Conservation (phyloP, 768 basidiomycete genomes). For the Favolaschia claudopus region DNA sequence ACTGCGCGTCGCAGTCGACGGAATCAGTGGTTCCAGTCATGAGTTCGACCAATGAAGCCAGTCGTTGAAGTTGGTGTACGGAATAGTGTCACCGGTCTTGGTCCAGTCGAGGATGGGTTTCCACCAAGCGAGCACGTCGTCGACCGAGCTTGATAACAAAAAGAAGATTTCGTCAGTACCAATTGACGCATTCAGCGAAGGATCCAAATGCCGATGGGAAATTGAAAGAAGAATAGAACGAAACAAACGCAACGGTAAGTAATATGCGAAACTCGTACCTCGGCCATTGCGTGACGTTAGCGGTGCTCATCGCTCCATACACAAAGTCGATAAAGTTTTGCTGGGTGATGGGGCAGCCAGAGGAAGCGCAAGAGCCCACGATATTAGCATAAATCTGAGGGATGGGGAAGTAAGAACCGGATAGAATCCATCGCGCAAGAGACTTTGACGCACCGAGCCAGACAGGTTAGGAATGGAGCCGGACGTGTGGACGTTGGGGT, state of each 20-base stretch:
- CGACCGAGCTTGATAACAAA: neutral
- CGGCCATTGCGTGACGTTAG: constrained; percentile 14
- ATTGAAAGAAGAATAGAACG: too few species aligned
- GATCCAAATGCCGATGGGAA: too few species aligned
- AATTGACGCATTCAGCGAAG: too few species aligned
- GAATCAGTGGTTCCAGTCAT: too few species aligned
- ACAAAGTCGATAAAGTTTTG: constrained; percentile 33
- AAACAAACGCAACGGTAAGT: too few species aligned
- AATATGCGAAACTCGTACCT: too few species aligned
- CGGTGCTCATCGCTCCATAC: constrained; percentile 23
- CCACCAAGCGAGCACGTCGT: constrained; percentile 14
- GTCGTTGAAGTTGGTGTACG: constrained; percentile 27
- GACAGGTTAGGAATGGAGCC: constrained; percentile 7
- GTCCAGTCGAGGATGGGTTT: constrained; percentile 16
- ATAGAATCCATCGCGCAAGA: neutral
- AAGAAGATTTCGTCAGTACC: too few species aligned
- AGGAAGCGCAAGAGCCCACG: constrained; percentile 21
- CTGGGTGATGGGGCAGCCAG: constrained; percentile 27
- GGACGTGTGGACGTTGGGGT: constrained; percentile 3
- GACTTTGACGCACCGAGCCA: neutral
- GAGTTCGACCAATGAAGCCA: constrained; percentile 23
- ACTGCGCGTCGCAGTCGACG: too few species aligned
- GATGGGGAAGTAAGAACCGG: neutral
- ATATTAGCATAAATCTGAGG: constrained; percentile 22
- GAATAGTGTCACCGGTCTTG: constrained; percentile 19